Percentiles rank a stretch among this genome's conserved stretches.
Conservation (phyloP, 352 stramenopile genomes). For the Saprolegnia diclina region DNA sequence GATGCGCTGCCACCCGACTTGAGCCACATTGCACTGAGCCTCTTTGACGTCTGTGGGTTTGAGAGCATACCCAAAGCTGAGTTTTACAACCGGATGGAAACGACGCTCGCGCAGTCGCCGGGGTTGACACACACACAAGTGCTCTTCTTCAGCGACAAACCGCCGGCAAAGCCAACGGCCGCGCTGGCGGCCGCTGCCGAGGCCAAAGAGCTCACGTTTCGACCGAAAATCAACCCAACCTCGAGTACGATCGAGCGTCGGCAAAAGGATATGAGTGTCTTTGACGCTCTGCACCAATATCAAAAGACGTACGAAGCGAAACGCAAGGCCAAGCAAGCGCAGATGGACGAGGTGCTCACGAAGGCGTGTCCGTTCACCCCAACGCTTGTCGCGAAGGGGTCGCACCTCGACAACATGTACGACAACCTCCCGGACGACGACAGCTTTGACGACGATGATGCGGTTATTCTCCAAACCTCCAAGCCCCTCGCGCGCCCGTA, state of each 20-base stretch:
- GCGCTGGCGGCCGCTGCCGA: constrained; percentile 32
- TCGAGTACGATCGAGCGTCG: constrained; percentile 55
- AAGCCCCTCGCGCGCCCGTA: constrained; percentile 48
- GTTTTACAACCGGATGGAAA: constrained; percentile 57
- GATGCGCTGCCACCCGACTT: constrained; percentile 49
- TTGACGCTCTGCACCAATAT: constrained; percentile 63
- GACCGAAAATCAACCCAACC: constrained; percentile 61
- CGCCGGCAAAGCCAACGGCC: constrained; percentile 31
- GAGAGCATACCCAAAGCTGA: constrained; percentile 36
- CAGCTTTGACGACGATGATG: not conserved
- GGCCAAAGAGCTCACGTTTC: constrained; percentile 57
- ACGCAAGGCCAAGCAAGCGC: constrained; percentile 44
- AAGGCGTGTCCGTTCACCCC: constrained; percentile 61
- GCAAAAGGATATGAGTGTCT: constrained; percentile 61
- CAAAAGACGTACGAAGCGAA: constrained; percentile 62
- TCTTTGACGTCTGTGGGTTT: constrained; percentile 59
- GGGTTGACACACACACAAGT: constrained; percentile 69
- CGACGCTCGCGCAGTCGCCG: constrained; percentile 50
- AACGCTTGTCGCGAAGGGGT: constrained; percentile 42
- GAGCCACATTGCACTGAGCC: constrained; percentile 44
- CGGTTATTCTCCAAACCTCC: constrained; percentile 40
- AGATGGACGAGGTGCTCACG: constrained; percentile 53
- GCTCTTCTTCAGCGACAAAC: constrained; percentile 52
- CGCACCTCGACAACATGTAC: constrained; percentile 47
- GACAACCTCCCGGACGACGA: constrained; percentile 7